These are phyloP conservation scores for Xylaria multiplex DNA, from an alignment of 2,329 filamentous ascomycete species.

Conservation along the genomic window DNA sequence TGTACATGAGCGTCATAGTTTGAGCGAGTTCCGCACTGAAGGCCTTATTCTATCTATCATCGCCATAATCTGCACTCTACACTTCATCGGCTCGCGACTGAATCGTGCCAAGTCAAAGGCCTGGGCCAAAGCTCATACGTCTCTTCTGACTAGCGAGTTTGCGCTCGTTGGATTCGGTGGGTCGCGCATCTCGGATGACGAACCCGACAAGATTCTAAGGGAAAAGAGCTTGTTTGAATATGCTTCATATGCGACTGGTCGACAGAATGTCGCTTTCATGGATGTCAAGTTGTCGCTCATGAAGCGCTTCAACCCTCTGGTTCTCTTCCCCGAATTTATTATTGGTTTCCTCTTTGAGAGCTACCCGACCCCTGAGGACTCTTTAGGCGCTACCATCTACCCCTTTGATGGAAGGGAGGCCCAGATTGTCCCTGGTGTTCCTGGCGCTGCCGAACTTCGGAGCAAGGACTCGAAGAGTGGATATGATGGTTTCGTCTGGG, in stretches of 20 bases:
- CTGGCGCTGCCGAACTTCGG: conserved; percentile 67
- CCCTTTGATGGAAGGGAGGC: conserved; percentile 93
- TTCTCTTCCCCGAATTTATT: conserved; percentile 69
- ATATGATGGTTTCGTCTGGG: conserved; percentile 94
- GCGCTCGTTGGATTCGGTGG: conserved; percentile 83
- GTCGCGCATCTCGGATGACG: conserved; percentile 59
- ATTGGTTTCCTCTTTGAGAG: conserved; percentile 84
- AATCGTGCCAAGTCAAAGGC: conserved; percentile 83
- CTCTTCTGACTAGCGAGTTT: conserved; percentile 81
- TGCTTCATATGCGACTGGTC: conserved; percentile 85
- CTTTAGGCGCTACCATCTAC: conserved; percentile 80
- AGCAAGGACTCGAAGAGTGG: conserved; percentile 70
- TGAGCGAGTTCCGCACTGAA: conserved; percentile 88
- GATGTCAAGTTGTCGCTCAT: conserved; percentile 84
- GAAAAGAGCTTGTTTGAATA: conserved; percentile 91
- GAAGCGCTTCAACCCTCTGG: conserved; percentile 86
- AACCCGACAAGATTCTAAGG: conserved; percentile 72
- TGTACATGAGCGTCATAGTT: conserved; percentile 87
- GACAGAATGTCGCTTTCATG: conserved; percentile 91
- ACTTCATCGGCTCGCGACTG: conserved; percentile 80
- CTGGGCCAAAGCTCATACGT: conserved; percentile 81
- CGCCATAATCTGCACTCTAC: conserved; percentile 77
- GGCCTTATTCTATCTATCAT: conserved; percentile 82
- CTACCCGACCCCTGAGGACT: conserved; percentile 74
- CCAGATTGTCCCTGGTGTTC: conserved; percentile 74